Base-by-base conservation (phyloP, 2,329 filamentous ascomycete species). In the Exophiala sideris region DNA sequence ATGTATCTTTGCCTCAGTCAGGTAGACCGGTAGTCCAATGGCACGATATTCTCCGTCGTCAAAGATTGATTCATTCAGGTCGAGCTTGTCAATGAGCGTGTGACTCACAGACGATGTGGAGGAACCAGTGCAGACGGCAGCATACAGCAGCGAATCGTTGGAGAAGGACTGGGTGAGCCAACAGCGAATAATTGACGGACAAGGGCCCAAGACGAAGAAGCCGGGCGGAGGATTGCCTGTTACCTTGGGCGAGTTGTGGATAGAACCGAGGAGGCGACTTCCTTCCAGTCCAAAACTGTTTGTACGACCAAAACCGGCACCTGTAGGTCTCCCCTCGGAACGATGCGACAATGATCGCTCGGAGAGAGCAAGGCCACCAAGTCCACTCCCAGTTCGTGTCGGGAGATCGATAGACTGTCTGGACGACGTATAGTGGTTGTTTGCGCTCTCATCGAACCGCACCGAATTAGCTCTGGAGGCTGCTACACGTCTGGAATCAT, bases 391-490 rank as follows among this genome's bases (percentile, higher is more conserved):
- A 18, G 89, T 91, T 48, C 92, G 81, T 45, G 84, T 77, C 21
- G 88, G 87, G 62, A 95, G 87, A 52, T 97, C 94, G 44, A 88
- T 84, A 10, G 89, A 92, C 52, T 91, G 87, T 41, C 92, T 84
- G 55, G 87, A 88, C 66, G 95, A 89, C 35, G 86, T 86, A 83
- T 94, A 95, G 69, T 91, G 91, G 64, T 96, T 91, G 64, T 96
- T 84, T 11, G 92, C 91, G 67, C 90, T 96, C 69, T 97, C 92
- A 67, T 97, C 94, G 66, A 99, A 99, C 35, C 94, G 88, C 63
- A 99, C 94, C 67, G 94, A 97, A 69, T 97, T 97, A 45, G 94
- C 92, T 64, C 94, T 83, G 14, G 94, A 99, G 14, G 90, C 87
- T 5, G 58, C 58, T 16, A 89, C 89, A 50, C 94, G 89, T 59